A percentile compares a stretch with the other conserved stretches of the same genome.
These are phyloP conservation scores for Lentinus brumalis DNA, from an alignment of 768 basidiomycete species.

Conservation along the genomic window DNA sequence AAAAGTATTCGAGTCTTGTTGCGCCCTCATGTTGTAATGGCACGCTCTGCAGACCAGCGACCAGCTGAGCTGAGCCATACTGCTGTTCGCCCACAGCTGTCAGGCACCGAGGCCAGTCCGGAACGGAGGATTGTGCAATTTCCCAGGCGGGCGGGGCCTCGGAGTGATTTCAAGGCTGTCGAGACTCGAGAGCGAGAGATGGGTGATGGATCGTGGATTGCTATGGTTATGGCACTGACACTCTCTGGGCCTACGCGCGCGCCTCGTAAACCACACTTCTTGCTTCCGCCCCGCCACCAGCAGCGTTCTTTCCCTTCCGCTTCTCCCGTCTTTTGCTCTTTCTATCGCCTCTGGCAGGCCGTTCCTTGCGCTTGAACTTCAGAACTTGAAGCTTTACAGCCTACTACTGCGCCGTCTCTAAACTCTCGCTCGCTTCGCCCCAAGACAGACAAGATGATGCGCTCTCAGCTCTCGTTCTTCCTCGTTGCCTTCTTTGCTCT, in stretches of 20 bases:
- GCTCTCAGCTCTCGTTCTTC: conserved; percentile 20
- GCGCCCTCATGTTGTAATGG: not conserved
- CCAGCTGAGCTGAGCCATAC: no score
- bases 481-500: conserved; percentile 43
- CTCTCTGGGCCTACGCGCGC: not conserved
- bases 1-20: no score
- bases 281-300: conserved; percentile 11
- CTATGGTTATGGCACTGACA: conserved; percentile 21
- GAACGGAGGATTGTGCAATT: not conserved
- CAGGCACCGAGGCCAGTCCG: not conserved
- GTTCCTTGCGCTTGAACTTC: conserved; percentile 5
- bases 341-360: conserved; percentile 36
- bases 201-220: conserved; percentile 3
- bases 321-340: conserved; percentile 19
- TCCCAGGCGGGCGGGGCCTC: not conserved
- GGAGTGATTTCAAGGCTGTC: not conserved
- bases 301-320: conserved; percentile 4
- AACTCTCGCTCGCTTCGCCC: conserved; percentile 24
- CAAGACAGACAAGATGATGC: not conserved
- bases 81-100: no score
- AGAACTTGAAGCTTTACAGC: conserved; percentile 12
- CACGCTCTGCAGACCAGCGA: not conserved
- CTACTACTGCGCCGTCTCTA: conserved; percentile 24
- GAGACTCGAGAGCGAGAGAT: not conserved
- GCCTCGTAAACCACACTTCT: not conserved